Evolutionary conservation across 1,284 basidiomycete genomes (phyloP).

Genomic region (Takashimella tepidaria): DNA sequence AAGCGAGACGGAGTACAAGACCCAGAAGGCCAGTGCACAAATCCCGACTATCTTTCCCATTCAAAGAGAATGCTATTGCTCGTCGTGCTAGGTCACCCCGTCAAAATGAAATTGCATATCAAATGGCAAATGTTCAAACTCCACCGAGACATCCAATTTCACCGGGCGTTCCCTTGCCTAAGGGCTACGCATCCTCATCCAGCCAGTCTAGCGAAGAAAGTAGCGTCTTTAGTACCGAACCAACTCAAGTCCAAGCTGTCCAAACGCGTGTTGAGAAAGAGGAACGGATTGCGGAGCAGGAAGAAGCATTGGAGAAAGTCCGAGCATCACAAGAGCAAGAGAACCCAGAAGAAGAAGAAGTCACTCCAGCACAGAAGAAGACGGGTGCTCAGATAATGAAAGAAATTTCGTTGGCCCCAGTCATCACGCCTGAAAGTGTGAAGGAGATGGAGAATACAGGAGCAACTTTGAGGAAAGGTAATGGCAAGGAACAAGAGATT

Average conservation of each 20-base stretch:
- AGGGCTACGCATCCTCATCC: neutral
- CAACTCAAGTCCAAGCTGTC: neutral
- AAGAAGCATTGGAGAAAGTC: constrained; percentile 48
- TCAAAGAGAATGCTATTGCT: constrained; percentile 38
- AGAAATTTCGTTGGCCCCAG: neutral
- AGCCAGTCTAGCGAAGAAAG: neutral
- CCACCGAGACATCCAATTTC: neutral
- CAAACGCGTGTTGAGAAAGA: constrained; percentile 39
- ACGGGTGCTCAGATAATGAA: neutral
- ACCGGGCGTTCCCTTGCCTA: neutral
- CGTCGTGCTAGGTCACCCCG: constrained; percentile 32
- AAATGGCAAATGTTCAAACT: constrained; percentile 17
- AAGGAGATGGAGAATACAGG: neutral
- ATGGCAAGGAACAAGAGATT: constrained; percentile 20
- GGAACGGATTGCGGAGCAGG: constrained; percentile 50
- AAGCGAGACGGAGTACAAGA: neutral
- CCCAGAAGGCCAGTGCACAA: neutral
- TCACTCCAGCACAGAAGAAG: too few relatives aligned
- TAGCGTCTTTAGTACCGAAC: neutral
- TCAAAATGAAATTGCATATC: constrained; percentile 29
- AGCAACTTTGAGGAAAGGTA: constrained; percentile 10
- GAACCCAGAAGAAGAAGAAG: neutral
- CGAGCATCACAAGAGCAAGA: constrained; percentile 10
- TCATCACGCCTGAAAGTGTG: neutral
- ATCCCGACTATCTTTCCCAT: constrained; percentile 31